Evolutionary conservation across 306 rosid species (phyloP).

Genomic region (Begonia fuchsioides): DNA sequence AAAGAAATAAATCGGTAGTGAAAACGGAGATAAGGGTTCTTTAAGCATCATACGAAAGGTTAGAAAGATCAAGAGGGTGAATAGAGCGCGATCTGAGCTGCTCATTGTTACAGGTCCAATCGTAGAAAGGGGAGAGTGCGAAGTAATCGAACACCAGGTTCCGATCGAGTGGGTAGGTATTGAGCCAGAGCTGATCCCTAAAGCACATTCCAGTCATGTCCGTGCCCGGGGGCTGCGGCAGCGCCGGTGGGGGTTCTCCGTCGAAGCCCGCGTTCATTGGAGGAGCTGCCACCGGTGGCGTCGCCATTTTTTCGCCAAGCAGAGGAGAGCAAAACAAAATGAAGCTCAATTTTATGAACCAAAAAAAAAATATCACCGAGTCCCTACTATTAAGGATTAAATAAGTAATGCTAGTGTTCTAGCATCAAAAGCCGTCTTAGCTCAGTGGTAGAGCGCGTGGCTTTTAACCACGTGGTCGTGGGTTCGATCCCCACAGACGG

Average conservation of each 20-base stretch:
- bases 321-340: no score
- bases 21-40: background rate
- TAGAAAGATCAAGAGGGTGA: conserved; percentile 77
- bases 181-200: conserved; percentile 89
- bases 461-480: conserved; percentile 12
- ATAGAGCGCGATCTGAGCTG: conserved; percentile 79
- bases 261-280: conserved; percentile 36
- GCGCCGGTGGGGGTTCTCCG: conserved; percentile 25
- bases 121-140: conserved; percentile 87
- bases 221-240: conserved; percentile 62
- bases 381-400: no score
- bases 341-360: no score
- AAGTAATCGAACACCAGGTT: conserved; percentile 88
- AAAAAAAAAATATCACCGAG: no score
- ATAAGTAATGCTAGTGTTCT: no score
- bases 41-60: conserved; percentile 39
- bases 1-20: background rate
- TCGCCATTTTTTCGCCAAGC: conserved; percentile 27
- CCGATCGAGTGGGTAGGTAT: conserved; percentile 73
- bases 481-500: conserved; percentile 15
- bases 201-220: conserved; percentile 98
- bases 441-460: conserved; percentile 15
- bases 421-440: conserved; percentile 9
- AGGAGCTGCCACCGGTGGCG: conserved; percentile 26
- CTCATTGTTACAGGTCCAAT: conserved; percentile 83